Percentiles rank a stretch among this genome's conserved stretches.
phyloP scores from a whole-genome alignment of 2,329 filamentous ascomycete species.

The Fusarium sp. region DNA sequence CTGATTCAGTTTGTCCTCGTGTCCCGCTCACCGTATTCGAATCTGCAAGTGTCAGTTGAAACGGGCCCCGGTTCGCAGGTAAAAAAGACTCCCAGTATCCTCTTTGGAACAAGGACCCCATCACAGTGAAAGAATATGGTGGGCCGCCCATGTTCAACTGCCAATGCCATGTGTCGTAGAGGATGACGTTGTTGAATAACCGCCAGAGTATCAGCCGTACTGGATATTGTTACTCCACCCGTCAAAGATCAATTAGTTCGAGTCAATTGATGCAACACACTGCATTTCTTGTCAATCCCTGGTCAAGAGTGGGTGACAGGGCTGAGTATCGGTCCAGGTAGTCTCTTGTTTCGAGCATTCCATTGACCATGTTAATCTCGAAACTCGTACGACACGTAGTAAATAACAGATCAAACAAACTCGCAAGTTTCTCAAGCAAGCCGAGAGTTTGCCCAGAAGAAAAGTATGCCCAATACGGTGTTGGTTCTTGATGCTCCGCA shows the following conservation, averaged over 20 bases:
- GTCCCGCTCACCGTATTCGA: not conserved
- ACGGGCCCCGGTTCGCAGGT: not conserved
- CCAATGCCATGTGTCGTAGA: not conserved
- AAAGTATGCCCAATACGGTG: not conserved
- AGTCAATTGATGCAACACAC: not conserved
- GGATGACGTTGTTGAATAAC: conserved; percentile 1
- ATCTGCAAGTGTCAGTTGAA: not conserved
- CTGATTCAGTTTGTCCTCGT: not conserved
- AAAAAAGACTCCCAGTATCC: not conserved
- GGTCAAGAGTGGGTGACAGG: conserved; percentile 1
- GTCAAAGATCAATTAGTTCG: not conserved
- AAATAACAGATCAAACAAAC: not conserved
- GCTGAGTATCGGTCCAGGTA: not conserved
- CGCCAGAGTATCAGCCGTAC: not conserved
- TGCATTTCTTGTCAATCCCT: not conserved
- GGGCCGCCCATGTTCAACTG: not conserved
- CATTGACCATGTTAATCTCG: not conserved
- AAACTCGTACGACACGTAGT: not conserved
- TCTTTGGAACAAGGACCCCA: not conserved
- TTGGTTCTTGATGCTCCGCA: not conserved
- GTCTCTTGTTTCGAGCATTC: not conserved
- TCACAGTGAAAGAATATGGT: not conserved
- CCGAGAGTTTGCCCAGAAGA: not conserved
- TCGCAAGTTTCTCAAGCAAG: not conserved
- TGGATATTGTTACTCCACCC: not conserved